Base-by-base conservation (phyloP, 1,284 basidiomycete genomes). In the Leccinum cinnamomeum region DNA sequence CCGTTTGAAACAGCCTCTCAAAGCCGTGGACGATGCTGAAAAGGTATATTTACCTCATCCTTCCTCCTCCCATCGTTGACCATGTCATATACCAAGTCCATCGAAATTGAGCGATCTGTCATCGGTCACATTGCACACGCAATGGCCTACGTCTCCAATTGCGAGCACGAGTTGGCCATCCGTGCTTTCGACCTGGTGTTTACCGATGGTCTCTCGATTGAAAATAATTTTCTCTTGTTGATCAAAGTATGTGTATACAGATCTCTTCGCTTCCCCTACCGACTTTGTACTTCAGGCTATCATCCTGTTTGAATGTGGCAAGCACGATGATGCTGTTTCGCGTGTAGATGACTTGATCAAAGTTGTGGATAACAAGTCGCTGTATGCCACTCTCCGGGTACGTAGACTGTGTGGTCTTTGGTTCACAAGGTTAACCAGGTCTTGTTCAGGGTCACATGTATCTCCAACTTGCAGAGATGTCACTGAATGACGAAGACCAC, bases 291-390 rank as follows among this genome's bases (percentile, higher is more conserved):
- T 54, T 18, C 7, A 64, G 64, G 64, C 64, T 1, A 41, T 66
- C 28, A 25, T 65, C 4, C 16, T 62, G 14, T 65, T 65, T 39
- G 60, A 58, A 35, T 53, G 51, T 2, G 64, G 60, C 33, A 58
- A 56, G 30, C 46, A 56, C 33, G n/a, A 62, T 3, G 44, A 51
- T 2, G 63, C 63, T 3, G n/a, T 65, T n/a, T 16, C 14, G 2
- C 63, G 56, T 2, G 18, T 64, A 3, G 48, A 56, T 18, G 23
- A 56, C 3, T 23, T 65, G 35, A 61, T 65, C 4, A 23, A 30
- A 37, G 53, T 56, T 6, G 37, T 39, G 7, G 53, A 53, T 5
- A 12, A 66, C 25, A 5, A 35, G 3, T 44, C 48, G n/a, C 7
- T 23, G 5, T 63, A 56, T 25, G 14, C n/a, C 37, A n/a, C 23